Percentiles rank a stretch among this genome's conserved stretches.
phyloP scores from a whole-genome alignment of 2,329 filamentous ascomycete species.

The Sclerotinia sclerotiorum region DNA sequence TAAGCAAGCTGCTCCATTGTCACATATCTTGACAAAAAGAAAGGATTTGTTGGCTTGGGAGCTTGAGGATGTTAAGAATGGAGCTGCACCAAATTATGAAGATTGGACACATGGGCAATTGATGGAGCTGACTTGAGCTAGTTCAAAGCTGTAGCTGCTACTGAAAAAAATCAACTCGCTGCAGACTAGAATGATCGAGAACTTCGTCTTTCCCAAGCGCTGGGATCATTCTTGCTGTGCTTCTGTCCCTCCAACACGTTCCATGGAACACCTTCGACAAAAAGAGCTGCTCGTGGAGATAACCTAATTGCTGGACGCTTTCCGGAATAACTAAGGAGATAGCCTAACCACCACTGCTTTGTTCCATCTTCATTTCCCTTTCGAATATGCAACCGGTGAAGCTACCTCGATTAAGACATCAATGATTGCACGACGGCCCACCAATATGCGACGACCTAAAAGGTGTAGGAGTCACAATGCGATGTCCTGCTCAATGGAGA shows the following conservation, averaged over 20 bases:
- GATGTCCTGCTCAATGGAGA: neutral
- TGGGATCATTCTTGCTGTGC: neutral
- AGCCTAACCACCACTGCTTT: too few species aligned
- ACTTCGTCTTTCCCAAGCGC: neutral
- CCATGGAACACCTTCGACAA: neutral
- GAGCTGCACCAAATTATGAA: neutral
- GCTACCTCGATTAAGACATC: too few species aligned
- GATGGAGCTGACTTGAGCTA: slow-evolving; percentile 16
- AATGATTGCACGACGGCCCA: rapidly evolving
- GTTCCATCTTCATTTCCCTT: neutral
- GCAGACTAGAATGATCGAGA: neutral
- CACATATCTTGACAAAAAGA: slow-evolving; percentile 24
- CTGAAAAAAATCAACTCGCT: neutral
- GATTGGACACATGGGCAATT: slow-evolving; percentile 20
- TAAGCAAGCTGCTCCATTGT: slow-evolving; percentile 33
- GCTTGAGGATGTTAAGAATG: slow-evolving; percentile 10
- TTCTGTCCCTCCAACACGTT: neutral
- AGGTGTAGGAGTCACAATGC: neutral
- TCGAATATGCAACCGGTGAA: neutral
- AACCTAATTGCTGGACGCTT: neutral
- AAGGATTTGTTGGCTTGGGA: slow-evolving; percentile 25
- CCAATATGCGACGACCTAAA: neutral
- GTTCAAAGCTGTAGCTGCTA: rapidly evolving
- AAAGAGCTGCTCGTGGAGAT: neutral
- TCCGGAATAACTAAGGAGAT: too few species aligned